phyloP scores from a whole-genome alignment of 2,329 filamentous ascomycete species.

The Cryoendolithus antarcticus region DNA sequence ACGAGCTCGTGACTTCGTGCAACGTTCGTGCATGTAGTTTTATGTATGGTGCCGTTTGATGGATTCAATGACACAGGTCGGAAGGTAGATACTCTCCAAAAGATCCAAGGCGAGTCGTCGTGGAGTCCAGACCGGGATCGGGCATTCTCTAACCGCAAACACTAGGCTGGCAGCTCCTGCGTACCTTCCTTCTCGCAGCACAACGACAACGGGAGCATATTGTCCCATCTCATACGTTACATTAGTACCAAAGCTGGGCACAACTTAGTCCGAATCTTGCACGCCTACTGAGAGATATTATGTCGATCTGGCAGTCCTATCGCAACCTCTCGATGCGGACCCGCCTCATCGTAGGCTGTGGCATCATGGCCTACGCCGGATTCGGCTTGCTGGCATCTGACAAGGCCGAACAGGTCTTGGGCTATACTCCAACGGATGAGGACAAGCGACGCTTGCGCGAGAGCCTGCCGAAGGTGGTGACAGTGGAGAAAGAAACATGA shows the following conservation, averaged over 20 bases:
- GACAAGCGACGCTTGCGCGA: constrained; percentile 57
- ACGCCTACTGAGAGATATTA: constrained; percentile 1
- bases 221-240: too few species aligned
- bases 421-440: constrained; percentile 58
- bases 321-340: constrained; percentile 58
- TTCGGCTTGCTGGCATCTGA: constrained; percentile 64
- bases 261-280: constrained; percentile 3
- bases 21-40: too few species aligned
- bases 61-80: too few species aligned
- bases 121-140: too few species aligned
- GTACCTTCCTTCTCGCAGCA: too few species aligned
- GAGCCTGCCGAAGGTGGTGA: constrained; percentile 48
- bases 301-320: constrained; percentile 39
- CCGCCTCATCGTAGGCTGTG: constrained; percentile 58
- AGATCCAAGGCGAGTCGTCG: too few species aligned
- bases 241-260: neutral
- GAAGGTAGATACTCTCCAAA: too few species aligned
- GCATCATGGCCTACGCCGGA: constrained; percentile 63
- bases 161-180: too few species aligned
- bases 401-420: constrained; percentile 58
- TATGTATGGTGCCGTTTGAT: too few species aligned
- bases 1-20: too few species aligned
- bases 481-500: constrained; percentile 36
- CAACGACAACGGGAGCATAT: too few species aligned
- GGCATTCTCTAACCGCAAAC: too few species aligned